Percentiles rank a stretch among this genome's conserved stretches.
phyloP scores from a whole-genome alignment of 169 alveolate genomes.

The Plasmodium vivax region DNA sequence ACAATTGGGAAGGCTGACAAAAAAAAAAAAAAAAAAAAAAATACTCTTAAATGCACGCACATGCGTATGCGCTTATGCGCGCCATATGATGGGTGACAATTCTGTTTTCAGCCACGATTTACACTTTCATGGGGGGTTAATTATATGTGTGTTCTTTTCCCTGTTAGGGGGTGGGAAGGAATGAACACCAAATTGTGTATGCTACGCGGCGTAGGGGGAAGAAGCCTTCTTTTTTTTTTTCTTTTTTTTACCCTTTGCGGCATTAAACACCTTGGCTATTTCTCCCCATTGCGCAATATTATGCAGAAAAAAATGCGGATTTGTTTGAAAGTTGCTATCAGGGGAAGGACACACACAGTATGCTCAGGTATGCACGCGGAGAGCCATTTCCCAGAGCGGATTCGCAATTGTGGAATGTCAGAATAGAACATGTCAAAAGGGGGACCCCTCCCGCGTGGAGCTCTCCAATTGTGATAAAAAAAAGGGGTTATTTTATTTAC shows the following conservation, averaged over 20 bases:
- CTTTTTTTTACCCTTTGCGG: neutral
- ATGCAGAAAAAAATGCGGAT: neutral
- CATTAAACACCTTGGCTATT: neutral
- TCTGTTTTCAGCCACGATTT: neutral
- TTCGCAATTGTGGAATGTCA: neutral
- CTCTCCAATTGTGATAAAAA: neutral
- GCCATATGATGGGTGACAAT: neutral
- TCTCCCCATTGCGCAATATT: neutral
- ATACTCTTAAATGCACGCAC: neutral
- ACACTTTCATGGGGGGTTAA: neutral
- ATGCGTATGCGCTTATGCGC: neutral
- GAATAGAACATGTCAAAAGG: neutral
- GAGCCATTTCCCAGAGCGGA: neutral
- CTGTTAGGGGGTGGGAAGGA: neutral
- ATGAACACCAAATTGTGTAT: neutral
- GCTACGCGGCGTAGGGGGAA: neutral
- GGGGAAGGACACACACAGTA: neutral
- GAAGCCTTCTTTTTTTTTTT: neutral
- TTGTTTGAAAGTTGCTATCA: neutral
- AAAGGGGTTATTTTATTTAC: conserved; percentile 23
- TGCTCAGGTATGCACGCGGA: neutral
- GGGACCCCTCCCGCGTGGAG: neutral
- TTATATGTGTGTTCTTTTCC: neutral
- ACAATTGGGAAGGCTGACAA: neutral
- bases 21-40: conserved; percentile 6